Evolutionary conservation across 208 protist genomes (phyloP), one percentile per base, ranked within the genome.

Genomic region (Leishmania major): DNA sequence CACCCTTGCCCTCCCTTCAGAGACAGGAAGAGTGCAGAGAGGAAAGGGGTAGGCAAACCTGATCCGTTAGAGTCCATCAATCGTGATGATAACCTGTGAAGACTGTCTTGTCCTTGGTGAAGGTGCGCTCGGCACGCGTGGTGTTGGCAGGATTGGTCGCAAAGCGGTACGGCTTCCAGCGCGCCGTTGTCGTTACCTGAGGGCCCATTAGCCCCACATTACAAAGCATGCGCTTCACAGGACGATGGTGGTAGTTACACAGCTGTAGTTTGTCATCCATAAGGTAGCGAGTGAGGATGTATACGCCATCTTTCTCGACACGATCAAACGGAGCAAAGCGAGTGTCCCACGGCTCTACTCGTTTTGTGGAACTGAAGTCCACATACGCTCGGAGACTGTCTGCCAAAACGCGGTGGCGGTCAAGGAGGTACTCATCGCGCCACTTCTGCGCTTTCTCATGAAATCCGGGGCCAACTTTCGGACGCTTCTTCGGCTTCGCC

Each of bases 251-350:
- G 69, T 98, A 97, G 76, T 96, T 96, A 80, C 93, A 95, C 59
- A 97, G 85, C 84, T 96, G 92, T 75, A 98, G 87, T 81, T 98
- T 98, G 76, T 98, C 95, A 37, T 97, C 94, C 95, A 98, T 98
- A 37, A 98, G 64, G 77, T 98, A 91, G 45, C 90, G 88, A 72
- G 90, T 91, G 19, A 98, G 72, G 47, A 97, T 88, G 87, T 98
- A 90, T 69, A 97, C 93, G 47, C 95, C 95, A 83, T 98, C 95
- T 70, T 95, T 97, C 79, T 97, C 94, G 22, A 95, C 92, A 71
- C 95, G 90, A 82, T 98, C 95, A 88, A 98, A 98, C 0, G 95
- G 95, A 17, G 85, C 89, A 87, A 97, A 98, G 40, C 95, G 94
- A 37, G 95, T 95, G 81, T 98, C 95, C 93, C 94, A 98, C 75